Percentiles rank a stretch among this genome's conserved stretches.
Conservation (phyloP, 2,329 filamentous ascomycete species). For the Calonectria ilicicola region DNA sequence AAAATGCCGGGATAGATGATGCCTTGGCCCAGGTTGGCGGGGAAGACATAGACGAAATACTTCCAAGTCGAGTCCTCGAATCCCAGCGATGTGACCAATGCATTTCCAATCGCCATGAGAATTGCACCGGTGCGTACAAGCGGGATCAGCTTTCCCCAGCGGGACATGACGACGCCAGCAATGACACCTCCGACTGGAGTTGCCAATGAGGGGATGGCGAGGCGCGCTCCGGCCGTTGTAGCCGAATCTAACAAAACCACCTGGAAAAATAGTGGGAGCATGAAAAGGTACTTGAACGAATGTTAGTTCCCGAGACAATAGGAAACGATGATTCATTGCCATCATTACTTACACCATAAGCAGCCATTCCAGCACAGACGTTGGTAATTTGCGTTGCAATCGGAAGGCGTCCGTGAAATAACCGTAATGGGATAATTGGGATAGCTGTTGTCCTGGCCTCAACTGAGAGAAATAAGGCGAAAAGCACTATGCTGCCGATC, state of each 20-base stretch:
- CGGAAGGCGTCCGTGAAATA: slow-evolving; percentile 67
- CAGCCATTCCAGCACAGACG: slow-evolving; percentile 69
- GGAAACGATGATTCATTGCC: not conserved
- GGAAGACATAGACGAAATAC: slow-evolving; percentile 68
- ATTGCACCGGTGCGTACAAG: slow-evolving; percentile 64
- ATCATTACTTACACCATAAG: slow-evolving; percentile 66
- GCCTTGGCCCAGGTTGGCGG: slow-evolving; percentile 70
- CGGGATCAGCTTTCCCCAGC: slow-evolving; percentile 62
- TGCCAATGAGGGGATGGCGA: slow-evolving; percentile 72
- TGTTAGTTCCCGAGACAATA: slow-evolving; percentile 16
- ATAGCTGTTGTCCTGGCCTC: slow-evolving; percentile 63
- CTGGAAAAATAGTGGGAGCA: slow-evolving; percentile 78
- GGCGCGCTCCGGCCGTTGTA: slow-evolving; percentile 72
- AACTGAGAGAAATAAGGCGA: slow-evolving; percentile 58
- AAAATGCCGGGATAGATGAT: slow-evolving; percentile 69
- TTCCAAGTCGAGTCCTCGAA: slow-evolving; percentile 65
- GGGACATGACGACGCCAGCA: slow-evolving; percentile 70
- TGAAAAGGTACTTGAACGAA: slow-evolving; percentile 69
- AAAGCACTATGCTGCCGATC: slow-evolving; percentile 55
- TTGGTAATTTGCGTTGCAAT: slow-evolving; percentile 69
- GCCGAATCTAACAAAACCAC: slow-evolving; percentile 73
- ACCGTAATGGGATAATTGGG: slow-evolving; percentile 66
- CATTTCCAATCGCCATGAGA: slow-evolving; percentile 66
- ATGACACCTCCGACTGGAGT: slow-evolving; percentile 68
- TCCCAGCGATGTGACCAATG: slow-evolving; percentile 61